Evolutionary conservation across 208 protist genomes (phyloP).

Genomic region (Leishmania guyanensis): DNA sequence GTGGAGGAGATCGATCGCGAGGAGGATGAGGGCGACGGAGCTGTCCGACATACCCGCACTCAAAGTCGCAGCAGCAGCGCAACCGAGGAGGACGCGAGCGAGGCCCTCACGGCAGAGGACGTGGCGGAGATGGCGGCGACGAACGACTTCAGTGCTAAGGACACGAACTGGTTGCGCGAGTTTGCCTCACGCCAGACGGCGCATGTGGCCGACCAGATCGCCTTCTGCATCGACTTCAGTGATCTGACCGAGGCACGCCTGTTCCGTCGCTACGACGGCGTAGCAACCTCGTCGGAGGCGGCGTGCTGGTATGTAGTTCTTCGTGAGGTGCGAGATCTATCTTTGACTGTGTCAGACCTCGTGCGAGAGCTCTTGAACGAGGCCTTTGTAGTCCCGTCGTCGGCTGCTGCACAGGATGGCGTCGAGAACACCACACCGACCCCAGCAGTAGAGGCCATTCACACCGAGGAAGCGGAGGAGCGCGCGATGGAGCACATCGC

Average conservation of each 20-base stretch:
- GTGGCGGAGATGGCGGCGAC: constrained; percentile 76
- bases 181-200: constrained; percentile 44
- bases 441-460: constrained; percentile 19
- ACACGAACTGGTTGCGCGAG: constrained; percentile 74
- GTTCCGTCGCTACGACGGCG: constrained; percentile 36
- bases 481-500: constrained; percentile 40
- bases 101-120: constrained; percentile 67
- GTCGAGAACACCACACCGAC: neutral
- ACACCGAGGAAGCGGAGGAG: constrained; percentile 35
- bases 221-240: constrained; percentile 80
- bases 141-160: constrained; percentile 73
- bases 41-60: neutral
- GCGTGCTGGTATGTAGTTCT: constrained; percentile 43
- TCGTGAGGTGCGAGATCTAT: constrained; percentile 30
- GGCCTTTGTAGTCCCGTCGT: constrained; percentile 2
- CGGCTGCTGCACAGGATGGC: neutral
- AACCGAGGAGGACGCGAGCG: constrained; percentile 37
- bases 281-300: neutral
- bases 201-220: constrained; percentile 39
- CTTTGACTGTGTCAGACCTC: constrained; percentile 28
- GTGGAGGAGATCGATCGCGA: constrained; percentile 38
- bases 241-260: constrained; percentile 61
- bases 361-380: constrained; percentile 26
- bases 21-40: constrained; percentile 6
- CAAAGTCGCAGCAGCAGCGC: constrained; percentile 5